phyloP scores from a whole-genome alignment of 2,329 filamentous ascomycete species.

The Eurotiales sp. region DNA sequence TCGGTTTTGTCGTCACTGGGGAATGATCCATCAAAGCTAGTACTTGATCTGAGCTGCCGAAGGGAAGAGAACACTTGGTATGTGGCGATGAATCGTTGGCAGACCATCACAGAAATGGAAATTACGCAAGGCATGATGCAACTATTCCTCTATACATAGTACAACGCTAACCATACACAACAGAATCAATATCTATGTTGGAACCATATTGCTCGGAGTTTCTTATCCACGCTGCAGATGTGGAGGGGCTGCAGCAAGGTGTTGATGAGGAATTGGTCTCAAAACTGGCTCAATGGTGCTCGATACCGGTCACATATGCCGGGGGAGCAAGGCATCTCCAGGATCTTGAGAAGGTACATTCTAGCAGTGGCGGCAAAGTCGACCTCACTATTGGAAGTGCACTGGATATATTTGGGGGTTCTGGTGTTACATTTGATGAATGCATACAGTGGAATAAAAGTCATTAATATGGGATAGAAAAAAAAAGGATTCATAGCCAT shows the following conservation, averaged over 20 bases:
- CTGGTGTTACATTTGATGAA: conserved; percentile 79
- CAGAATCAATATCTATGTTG: conserved; percentile 74
- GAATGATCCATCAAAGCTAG: conserved; percentile 73
- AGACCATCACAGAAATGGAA: conserved; percentile 95
- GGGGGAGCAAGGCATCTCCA: conserved; percentile 81
- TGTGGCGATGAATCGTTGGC: conserved; percentile 99
- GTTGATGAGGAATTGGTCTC: conserved; percentile 82
- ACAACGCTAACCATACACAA: no score
- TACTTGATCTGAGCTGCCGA: conserved; percentile 92
- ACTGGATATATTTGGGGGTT: conserved; percentile 90
- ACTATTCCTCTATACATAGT: no score
- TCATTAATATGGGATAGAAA: conserved; percentile 25
- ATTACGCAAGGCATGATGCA: conserved; percentile 77
- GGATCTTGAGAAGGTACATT: conserved; percentile 78
- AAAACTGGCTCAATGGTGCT: conserved; percentile 77
- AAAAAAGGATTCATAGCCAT: no score
- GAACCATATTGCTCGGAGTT: conserved; percentile 96
- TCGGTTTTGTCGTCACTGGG: conserved; percentile 69
- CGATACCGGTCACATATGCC: conserved; percentile 91
- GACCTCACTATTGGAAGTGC: conserved; percentile 96
- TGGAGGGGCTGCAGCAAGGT: conserved; percentile 87
- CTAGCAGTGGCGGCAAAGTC: conserved; percentile 72
- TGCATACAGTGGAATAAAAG: conserved; percentile 80
- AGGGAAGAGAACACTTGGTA: conserved; percentile 75
- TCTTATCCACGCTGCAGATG: conserved; percentile 93